Conservation (phyloP, 108 stramenopile species). For the Skeletonema menzelii region DNA sequence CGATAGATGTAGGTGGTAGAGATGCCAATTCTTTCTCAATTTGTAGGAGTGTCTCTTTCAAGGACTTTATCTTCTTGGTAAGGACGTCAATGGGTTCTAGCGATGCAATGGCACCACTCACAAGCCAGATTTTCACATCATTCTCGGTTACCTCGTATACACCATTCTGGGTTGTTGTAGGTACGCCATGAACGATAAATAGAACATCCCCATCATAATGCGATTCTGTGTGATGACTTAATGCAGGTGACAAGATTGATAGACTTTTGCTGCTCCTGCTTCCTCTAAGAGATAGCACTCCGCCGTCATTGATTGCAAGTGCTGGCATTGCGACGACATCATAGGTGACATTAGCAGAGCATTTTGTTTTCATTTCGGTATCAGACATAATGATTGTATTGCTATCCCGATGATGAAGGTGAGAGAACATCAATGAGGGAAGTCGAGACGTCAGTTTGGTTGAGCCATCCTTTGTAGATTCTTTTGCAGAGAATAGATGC, state of each 20-base stretch:
- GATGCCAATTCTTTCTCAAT: constrained; percentile 11
- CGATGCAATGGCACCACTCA: constrained; percentile 3
- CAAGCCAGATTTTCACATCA: constrained; percentile 26
- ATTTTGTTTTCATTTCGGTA: not conserved
- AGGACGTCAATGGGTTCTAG: constrained; percentile 6
- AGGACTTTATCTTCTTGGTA: not conserved
- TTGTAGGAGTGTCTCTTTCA: constrained; percentile 8
- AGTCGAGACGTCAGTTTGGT: not conserved
- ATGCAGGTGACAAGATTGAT: too few species aligned
- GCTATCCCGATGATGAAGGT: not conserved
- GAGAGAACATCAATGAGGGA: not conserved
- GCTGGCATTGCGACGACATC: not conserved
- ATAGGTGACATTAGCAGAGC: not conserved
- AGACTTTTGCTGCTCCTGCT: not conserved
- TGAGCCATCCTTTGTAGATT: not conserved
- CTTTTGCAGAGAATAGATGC: not conserved
- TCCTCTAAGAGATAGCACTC: not conserved
- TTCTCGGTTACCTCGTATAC: not conserved
- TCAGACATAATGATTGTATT: not conserved
- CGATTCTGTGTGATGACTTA: not conserved
- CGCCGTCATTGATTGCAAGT: not conserved
- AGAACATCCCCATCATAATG: constrained; percentile 28
- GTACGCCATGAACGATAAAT: constrained; percentile 15
- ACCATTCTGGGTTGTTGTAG: constrained; percentile 7
- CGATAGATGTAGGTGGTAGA: not conserved